phyloP scores from a whole-genome alignment of 768 basidiomycete species.

The Phlebiopsis gigantea region DNA sequence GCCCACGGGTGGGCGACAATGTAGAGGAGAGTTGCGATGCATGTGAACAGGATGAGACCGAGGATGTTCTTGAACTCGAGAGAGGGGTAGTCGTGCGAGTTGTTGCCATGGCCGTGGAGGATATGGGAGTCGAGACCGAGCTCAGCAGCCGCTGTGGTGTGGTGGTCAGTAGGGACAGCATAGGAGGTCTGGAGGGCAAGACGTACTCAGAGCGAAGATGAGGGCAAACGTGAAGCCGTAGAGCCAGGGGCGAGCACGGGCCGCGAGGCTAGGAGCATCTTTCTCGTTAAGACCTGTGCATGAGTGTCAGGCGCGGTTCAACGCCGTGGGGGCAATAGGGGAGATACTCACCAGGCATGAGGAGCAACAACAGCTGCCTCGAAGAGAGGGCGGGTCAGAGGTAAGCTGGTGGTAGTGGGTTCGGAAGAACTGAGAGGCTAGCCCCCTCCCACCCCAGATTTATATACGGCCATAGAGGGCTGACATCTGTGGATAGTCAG shows the following conservation, averaged over 20 bases:
- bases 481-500: not conserved
- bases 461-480: slow-evolving; percentile 3
- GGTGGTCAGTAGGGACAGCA: not conserved
- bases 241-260: not conserved
- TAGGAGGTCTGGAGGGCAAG: not conserved
- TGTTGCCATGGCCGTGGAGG: slow-evolving; percentile 7
- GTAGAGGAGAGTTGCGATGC: slow-evolving; percentile 6
- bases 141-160: slow-evolving; percentile 3
- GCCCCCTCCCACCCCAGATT: not conserved
- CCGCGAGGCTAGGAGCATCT: not conserved
- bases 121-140: slow-evolving; percentile 10
- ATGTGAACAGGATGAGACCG: slow-evolving; percentile 11
- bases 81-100: not conserved
- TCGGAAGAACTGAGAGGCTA: slow-evolving; percentile 1
- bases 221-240: slow-evolving; percentile 4
- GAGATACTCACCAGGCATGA: slow-evolving; percentile 1
- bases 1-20: slow-evolving; percentile 7
- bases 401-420: not conserved
- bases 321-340: not conserved
- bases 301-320: not conserved
- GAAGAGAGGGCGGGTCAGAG: not conserved
- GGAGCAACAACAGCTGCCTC: not conserved
- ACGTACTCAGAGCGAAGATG: slow-evolving; percentile 4
- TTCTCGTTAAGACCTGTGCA: slow-evolving; percentile 1
- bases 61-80: slow-evolving; percentile 6